phyloP scores from a whole-genome alignment of 345 rosid genomes.

The Cardamine chenopodiifolia region DNA sequence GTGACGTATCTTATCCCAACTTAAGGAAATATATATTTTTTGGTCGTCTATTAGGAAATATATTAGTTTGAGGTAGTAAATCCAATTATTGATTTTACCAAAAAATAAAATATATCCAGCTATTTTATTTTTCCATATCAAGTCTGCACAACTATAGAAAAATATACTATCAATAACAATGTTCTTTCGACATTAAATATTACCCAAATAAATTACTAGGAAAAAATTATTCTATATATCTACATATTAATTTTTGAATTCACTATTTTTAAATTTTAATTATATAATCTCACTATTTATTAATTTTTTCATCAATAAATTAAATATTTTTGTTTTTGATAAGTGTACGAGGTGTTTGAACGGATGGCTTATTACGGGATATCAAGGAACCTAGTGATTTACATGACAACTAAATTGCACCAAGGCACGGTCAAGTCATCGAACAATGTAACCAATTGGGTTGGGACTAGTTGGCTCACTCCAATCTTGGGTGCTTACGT shows the following conservation, averaged over 20 bases:
- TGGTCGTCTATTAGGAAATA: too few relatives aligned
- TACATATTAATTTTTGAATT: not conserved
- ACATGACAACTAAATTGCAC: constrained; percentile 73
- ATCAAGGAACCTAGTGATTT: constrained; percentile 73
- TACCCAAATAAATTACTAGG: not conserved
- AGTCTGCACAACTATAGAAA: not conserved
- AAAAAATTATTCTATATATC: not conserved
- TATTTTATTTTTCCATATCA: not conserved
- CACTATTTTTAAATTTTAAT: not conserved
- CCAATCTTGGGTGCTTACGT: constrained; percentile 87
- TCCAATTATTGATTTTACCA: not conserved
- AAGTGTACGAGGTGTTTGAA: constrained; percentile 81
- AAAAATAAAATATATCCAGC: not conserved
- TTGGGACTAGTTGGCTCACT: constrained; percentile 80
- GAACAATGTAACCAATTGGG: constrained; percentile 95
- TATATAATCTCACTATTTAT: not conserved
- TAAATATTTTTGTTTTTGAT: not conserved
- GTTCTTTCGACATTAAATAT: not conserved
- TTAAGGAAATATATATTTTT: too few relatives aligned
- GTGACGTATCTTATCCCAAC: constrained; percentile 34
- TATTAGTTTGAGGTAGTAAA: not conserved
- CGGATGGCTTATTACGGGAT: constrained; percentile 90
- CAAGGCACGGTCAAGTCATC: constrained; percentile 85
- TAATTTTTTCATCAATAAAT: not conserved
- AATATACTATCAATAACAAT: not conserved